These are phyloP conservation scores for Penicillium griseofulvum DNA, from an alignment of 2,329 filamentous ascomycete species.

Conservation along the genomic window DNA sequence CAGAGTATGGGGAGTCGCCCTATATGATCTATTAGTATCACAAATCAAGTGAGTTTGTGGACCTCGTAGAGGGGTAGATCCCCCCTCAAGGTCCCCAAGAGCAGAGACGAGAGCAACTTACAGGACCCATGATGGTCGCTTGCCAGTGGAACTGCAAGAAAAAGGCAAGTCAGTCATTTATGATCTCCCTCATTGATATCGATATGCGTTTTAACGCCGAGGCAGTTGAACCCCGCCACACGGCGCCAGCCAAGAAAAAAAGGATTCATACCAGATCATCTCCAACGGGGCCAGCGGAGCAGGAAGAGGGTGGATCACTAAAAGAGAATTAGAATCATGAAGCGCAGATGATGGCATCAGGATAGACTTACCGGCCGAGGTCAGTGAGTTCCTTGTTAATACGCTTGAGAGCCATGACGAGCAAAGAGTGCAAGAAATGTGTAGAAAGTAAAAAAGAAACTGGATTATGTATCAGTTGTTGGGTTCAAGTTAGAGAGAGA, in stretches of 20 bases:
- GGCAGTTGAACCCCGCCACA: slow-evolving; percentile 23
- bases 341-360: slow-evolving; percentile 16
- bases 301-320: slow-evolving; percentile 97
- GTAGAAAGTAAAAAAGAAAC: slow-evolving; percentile 9
- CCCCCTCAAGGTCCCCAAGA: slow-evolving; percentile 1
- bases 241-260: slow-evolving; percentile 8
- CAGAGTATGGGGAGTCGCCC: slow-evolving; percentile 95
- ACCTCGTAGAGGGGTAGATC: neutral
- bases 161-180: slow-evolving; percentile 28
- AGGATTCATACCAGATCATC: slow-evolving; percentile 83
- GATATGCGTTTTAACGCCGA: slow-evolving; percentile 1
- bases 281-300: slow-evolving; percentile 93
- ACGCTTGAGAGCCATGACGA: slow-evolving; percentile 52
- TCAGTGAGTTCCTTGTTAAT: slow-evolving; percentile 56
- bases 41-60: neutral
- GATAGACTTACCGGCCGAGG: slow-evolving; percentile 48
- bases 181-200: slow-evolving; percentile 5
- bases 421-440: slow-evolving; percentile 3
- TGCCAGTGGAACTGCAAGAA: slow-evolving; percentile 92
- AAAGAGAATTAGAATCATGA: slow-evolving; percentile 16
- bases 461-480: neutral
- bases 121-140: slow-evolving; percentile 99
- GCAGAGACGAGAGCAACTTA: slow-evolving; percentile 55
- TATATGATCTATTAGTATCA: slow-evolving; percentile 46
- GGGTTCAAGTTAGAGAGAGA: neutral